Percentiles rank a stretch among this genome's conserved stretches.
phyloP scores from a whole-genome alignment of 2,329 filamentous ascomycete genomes.

The Graphilbum fragrans region DNA sequence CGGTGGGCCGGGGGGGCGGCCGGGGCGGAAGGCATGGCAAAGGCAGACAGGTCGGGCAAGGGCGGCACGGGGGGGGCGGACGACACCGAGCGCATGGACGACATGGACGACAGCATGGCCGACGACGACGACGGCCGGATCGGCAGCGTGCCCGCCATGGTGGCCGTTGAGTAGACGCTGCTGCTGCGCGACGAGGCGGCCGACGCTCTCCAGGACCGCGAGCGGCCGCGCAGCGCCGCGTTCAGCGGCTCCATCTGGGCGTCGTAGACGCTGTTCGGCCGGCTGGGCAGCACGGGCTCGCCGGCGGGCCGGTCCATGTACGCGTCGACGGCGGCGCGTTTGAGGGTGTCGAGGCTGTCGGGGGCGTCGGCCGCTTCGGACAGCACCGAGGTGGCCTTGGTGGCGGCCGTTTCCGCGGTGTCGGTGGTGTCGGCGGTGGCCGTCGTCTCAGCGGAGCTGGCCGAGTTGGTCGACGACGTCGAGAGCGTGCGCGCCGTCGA shows the following conservation, averaged over 20 bases:
- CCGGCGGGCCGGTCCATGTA: not conserved
- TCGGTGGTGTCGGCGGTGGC: not conserved
- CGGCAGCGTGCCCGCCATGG: not conserved
- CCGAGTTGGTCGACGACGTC: slow-evolving; percentile 12
- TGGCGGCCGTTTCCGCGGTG: not conserved
- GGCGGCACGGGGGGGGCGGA: not conserved
- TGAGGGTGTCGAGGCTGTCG: not conserved
- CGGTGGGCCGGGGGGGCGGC: slow-evolving; percentile 2
- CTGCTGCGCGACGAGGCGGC: slow-evolving; percentile 4
- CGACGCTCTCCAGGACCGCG: not conserved
- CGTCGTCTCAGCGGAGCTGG: slow-evolving; percentile 4
- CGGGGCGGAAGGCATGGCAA: not conserved
- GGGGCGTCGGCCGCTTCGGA: not conserved
- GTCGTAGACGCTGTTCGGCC: not conserved
- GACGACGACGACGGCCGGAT: not conserved
- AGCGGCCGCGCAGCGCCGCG: slow-evolving; percentile 4
- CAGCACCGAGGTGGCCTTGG: not conserved
- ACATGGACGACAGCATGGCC: not conserved
- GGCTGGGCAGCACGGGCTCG: not conserved
- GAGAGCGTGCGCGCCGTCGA: slow-evolving; percentile 12
- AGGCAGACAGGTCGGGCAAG: not conserved
- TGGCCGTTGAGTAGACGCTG: slow-evolving; percentile 4
- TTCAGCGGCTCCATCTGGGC: not conserved
- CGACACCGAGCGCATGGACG: not conserved
- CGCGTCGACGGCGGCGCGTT: not conserved